Conservation (phyloP, 2,329 filamentous ascomycete genomes). For the Aspergillus hortae region DNA sequence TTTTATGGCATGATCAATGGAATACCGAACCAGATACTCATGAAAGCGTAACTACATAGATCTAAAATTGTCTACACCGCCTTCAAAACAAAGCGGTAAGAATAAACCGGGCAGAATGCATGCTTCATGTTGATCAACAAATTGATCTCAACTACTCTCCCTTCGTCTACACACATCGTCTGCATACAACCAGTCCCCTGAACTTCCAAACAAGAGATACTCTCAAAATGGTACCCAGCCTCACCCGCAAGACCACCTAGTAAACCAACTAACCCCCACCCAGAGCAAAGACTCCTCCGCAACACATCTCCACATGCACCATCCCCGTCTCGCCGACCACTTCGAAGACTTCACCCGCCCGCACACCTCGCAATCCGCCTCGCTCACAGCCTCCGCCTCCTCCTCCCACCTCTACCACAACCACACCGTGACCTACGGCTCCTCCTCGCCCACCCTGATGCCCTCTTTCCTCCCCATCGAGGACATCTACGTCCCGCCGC, state of each 20-base stretch:
- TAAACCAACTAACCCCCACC: not conserved
- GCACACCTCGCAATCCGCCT: conserved; percentile 28
- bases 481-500: conserved; percentile 58
- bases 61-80: too few relatives aligned
- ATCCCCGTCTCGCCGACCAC: conserved; percentile 46
- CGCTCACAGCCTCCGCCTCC: conserved; percentile 7
- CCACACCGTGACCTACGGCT: conserved; percentile 26
- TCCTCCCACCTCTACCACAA: conserved; percentile 14
- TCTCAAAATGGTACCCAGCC: not conserved
- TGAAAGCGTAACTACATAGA: too few relatives aligned
- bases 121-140: too few relatives aligned
- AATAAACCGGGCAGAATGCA: not conserved
- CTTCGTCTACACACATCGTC: not conserved
- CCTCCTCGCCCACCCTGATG: conserved; percentile 29
- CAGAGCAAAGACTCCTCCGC: conserved; percentile 51
- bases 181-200: not conserved
- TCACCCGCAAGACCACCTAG: not conserved
- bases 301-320: conserved; percentile 48
- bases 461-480: conserved; percentile 51
- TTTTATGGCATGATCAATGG: too few relatives aligned
- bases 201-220: not conserved
- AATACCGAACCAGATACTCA: too few relatives aligned
- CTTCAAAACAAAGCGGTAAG: not conserved
- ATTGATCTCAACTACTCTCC: not conserved
- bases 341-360: conserved; percentile 51